Evolutionary conservation across 2,329 filamentous ascomycete genomes (phyloP).

Genomic region (Fusarium sp.): DNA sequence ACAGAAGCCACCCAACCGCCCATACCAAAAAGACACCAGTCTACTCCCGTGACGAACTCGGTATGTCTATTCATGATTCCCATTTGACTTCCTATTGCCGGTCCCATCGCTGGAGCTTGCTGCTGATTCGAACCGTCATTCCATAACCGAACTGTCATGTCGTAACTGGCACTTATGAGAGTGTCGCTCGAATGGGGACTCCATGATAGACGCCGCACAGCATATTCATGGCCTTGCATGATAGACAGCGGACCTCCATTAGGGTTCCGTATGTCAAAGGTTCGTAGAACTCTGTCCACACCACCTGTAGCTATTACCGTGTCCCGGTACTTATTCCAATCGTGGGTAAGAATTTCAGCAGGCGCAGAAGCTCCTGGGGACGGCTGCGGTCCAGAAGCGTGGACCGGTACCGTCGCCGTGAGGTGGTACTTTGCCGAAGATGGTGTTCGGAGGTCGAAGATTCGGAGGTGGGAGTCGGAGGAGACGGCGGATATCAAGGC

Average conservation of each 20-base stretch:
- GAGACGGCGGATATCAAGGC: slow-evolving; percentile 87
- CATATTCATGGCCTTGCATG: slow-evolving; percentile 89
- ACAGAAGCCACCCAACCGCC: slow-evolving; percentile 96
- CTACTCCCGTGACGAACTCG: slow-evolving; percentile 94
- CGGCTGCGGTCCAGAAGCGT: slow-evolving; percentile 67
- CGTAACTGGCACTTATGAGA: slow-evolving; percentile 89
- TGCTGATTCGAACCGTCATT: slow-evolving; percentile 70
- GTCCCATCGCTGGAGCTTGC: slow-evolving; percentile 47
- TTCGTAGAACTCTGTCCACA: slow-evolving; percentile 86
- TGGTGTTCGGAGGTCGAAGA: slow-evolving; percentile 92
- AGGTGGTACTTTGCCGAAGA: slow-evolving; percentile 89
- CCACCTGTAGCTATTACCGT: slow-evolving; percentile 87
- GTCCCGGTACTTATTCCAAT: slow-evolving; percentile 98
- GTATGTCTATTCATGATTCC: slow-evolving; percentile 93
- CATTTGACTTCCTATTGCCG: slow-evolving; percentile 72
- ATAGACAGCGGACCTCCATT: slow-evolving; percentile 75
- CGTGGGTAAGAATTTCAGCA: slow-evolving; percentile 88
- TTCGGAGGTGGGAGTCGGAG: slow-evolving; percentile 85
- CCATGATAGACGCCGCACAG: slow-evolving; percentile 86
- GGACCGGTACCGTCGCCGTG: slow-evolving; percentile 82
- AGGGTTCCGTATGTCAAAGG: slow-evolving; percentile 87
- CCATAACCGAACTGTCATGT: slow-evolving; percentile 98
- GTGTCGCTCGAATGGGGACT: slow-evolving; percentile 93
- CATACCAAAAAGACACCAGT: slow-evolving; percentile 96
- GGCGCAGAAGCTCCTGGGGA: slow-evolving; percentile 61